A percentile compares a stretch with the other conserved stretches of the same genome.
These are phyloP conservation scores for Solanum sejunctum DNA, from an alignment of 257 asterid species.

Conservation along the genomic window DNA sequence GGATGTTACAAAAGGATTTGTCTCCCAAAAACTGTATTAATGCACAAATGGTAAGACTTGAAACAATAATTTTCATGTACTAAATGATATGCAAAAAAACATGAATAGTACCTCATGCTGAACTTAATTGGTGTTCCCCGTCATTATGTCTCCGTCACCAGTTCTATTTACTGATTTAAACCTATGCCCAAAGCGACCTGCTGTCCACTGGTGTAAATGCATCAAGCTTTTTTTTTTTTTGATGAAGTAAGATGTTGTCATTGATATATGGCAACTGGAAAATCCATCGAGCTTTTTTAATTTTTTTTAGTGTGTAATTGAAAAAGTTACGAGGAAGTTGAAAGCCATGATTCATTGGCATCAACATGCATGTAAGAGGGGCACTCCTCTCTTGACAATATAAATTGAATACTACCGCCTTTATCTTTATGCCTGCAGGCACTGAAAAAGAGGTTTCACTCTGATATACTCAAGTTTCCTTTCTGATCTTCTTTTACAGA, in stretches of 20 bases:
- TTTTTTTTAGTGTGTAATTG: background rate
- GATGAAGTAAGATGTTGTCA: no score
- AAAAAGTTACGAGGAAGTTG: background rate
- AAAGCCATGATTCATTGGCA: background rate
- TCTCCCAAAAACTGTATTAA: background rate
- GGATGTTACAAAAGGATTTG: background rate
- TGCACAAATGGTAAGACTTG: background rate
- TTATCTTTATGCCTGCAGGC: background rate
- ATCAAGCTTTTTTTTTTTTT: background rate
- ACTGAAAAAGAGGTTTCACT: background rate
- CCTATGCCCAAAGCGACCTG: background rate
- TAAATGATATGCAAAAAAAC: background rate
- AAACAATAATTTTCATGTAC: background rate
- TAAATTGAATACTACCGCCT: background rate
- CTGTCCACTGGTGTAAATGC: background rate
- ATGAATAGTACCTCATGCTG: background rate
- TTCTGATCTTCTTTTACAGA: conserved; percentile 16
- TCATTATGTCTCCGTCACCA: background rate
- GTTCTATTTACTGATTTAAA: background rate
- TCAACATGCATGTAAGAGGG: background rate
- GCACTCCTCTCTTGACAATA: background rate
- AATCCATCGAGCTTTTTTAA: background rate
- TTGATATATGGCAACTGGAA: no score
- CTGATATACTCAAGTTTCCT: background rate
- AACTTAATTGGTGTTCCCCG: background rate